Evolutionary conservation across 495 filamentous ascomycete species (phyloP), one percentile per base, ranked within the genome.

Genomic region (Penicillium samsonianum): DNA sequence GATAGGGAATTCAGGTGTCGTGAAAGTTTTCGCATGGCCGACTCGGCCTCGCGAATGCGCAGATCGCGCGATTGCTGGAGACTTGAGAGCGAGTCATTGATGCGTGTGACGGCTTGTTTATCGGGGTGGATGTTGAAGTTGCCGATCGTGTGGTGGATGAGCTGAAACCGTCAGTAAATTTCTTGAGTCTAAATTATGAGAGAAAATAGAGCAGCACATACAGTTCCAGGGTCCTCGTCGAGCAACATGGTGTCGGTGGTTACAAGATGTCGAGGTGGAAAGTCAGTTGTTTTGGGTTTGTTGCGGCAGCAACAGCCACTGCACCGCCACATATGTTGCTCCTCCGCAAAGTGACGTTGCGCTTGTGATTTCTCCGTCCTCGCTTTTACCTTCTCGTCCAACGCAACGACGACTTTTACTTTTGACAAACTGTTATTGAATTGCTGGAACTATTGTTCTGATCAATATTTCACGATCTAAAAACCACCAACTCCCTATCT

Each of bases 41-140:
- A 68, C 63, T 90, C 87, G 47, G 89, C 84, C 50, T 92, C 85
- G 67, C 83, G 80, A 45, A 92, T 84, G 58, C 87, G 88, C 53
- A 88, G 79, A 53, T 87, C 82, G 61, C 94, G 91, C 55, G 89
- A 87, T 63, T 90, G 83, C 58, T 90, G 82, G 12, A 98, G 83
- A 0, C 88, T 85, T 6, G 85, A 81, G 56, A 97, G 82, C 2
- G 90, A 92, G 74, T 89, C 87, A 74, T 85, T 83, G 70, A 98
- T 90, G 69, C 93, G 90, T n/a, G 87, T 79, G 46, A 97, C 84
- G 64, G 89, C 87, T 71, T 86, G 78, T 63, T 89, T 92, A 79
- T 98, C 94, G 3, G 89, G 88, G 42, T 83, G 77, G 69, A 91
- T 96, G 77, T 96, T 93, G 84, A 98, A 98, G 80, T 97, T 96